Evolutionary conservation across 1,139 yeast genomes (phyloP).

Genomic region (Ogataea hybrid): DNA sequence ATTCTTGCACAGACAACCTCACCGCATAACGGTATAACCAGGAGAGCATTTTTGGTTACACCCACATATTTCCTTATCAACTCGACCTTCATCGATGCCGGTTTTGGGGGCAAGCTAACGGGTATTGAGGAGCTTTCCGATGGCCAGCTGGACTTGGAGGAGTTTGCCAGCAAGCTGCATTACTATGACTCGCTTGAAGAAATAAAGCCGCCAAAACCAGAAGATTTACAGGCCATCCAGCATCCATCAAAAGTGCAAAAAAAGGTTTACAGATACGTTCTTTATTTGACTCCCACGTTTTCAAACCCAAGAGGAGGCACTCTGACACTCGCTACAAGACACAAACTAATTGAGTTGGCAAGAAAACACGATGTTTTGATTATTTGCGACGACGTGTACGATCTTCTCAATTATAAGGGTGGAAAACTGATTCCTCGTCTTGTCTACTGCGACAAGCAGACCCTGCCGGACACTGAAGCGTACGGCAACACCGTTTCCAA

Average conservation of each 20-base stretch:
- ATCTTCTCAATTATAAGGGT: conserved; percentile 53
- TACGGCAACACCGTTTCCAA: conserved; percentile 78
- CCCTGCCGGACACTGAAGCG: conserved; percentile 33
- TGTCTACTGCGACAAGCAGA: conserved; percentile 34
- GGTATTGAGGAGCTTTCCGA: conserved; percentile 59
- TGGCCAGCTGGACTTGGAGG: conserved; percentile 57
- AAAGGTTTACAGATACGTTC: conserved; percentile 65
- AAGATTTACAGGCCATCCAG: conserved; percentile 23
- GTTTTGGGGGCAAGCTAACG: conserved; percentile 63
- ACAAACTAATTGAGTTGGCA: conserved; percentile 63
- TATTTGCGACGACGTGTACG: conserved; percentile 86
- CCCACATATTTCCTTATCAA: conserved; percentile 87
- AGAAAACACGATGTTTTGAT: conserved; percentile 74
- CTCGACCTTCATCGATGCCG: conserved; percentile 74
- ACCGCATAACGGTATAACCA: conserved; percentile 55
- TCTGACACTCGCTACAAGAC: conserved; percentile 51
- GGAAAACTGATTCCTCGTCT: conserved; percentile 34
- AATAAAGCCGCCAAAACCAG: conserved; percentile 23
- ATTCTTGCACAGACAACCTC: conserved; percentile 54
- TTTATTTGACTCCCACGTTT: conserved; percentile 81
- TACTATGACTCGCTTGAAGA: conserved; percentile 37
- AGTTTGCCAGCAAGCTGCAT: conserved; percentile 47
- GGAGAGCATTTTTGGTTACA: conserved; percentile 66
- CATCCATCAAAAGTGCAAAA: conserved; percentile 46
- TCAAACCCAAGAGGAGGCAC: conserved; percentile 84